Base-by-base conservation (phyloP, 2,329 filamentous ascomycete species). In the Herpotrichia juniperi region DNA sequence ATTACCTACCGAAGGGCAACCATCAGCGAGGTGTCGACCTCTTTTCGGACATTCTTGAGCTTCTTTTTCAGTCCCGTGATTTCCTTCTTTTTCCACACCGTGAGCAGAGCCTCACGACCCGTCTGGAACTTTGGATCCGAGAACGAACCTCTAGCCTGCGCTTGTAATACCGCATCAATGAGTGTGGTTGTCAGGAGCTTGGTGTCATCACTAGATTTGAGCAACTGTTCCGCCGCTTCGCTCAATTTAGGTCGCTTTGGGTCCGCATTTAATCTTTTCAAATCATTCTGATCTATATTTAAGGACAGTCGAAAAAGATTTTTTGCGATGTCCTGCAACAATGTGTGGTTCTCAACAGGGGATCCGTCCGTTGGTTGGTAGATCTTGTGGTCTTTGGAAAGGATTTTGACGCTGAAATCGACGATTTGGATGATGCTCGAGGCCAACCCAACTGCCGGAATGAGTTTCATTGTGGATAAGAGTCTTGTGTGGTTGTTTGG, bases 41-140 rank as follows among this genome's bases (percentile, higher is more conserved):
- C 64, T 30, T 53, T 54, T 21, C 63, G 54, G 2, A 69, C 40
- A 5, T 54, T 40, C 7, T 58, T 44, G 16, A 67, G 44, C 45
- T 60, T 66, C 58, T 68, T 68, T 55, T 67, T 65, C 17, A 60
- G 43, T 7, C 45, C 55, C 6, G 58, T 63, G 42, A 69, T 52
- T n/a, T 68, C 59, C 44, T 64, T 62, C 51, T 69, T 62, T 43
- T 66, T 68, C 64, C 62, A 62, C 50, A 46, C 76, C 70, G 22
- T 77, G 76, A 59, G 53, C 17, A 70, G 44, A 17, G 62, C 64
- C n/a, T 69, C 63, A 19, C 63, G 47, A 14, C 56, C 51, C 8
- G 61, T 65, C 14, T 48, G 37, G 61, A 62, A 68, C 43, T 52
- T 48, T 30, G 58, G 52, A 39, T 69, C 64, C 22, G 53, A 54